A percentile compares a stretch with the other conserved stretches of the same genome.
Evolutionary conservation across 108 stramenopile species (phyloP).

Genomic region (Ochromonas danica): DNA sequence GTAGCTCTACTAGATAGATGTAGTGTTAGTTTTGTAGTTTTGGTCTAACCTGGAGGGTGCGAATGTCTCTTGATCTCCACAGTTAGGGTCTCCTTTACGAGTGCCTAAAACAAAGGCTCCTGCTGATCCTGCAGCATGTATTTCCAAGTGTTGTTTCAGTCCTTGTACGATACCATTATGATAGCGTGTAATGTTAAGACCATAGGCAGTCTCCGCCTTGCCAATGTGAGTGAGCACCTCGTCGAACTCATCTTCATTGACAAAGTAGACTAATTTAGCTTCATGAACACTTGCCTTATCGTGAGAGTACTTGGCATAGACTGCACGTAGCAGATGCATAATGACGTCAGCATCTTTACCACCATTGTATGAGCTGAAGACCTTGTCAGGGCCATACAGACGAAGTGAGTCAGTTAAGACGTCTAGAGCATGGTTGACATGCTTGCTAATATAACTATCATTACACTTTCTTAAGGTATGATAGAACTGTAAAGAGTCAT

Average conservation of each 20-base stretch:
- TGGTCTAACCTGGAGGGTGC: slow-evolving; percentile 35
- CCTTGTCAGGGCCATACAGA: slow-evolving; percentile 48
- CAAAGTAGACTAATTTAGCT: slow-evolving; percentile 53
- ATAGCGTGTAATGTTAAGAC: slow-evolving; percentile 55
- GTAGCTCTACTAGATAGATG: slow-evolving; percentile 41
- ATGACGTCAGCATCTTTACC: slow-evolving; percentile 97
- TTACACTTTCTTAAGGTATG: neutral
- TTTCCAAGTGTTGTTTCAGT: neutral
- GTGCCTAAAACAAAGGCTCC: slow-evolving; percentile 83
- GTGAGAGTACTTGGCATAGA: slow-evolving; percentile 66
- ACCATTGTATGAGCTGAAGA: slow-evolving; percentile 80
- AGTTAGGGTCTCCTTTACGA: slow-evolving; percentile 86
- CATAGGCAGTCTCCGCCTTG: too few relatives aligned
- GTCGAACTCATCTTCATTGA: slow-evolving; percentile 48
- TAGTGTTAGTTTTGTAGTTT: neutral
- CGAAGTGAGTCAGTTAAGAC: slow-evolving; percentile 41
- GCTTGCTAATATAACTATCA: slow-evolving; percentile 20
- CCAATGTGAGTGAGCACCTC: slow-evolving; percentile 42
- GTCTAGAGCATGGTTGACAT: slow-evolving; percentile 31
- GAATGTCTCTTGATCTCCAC: slow-evolving; percentile 54
- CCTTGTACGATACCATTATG: slow-evolving; percentile 68
- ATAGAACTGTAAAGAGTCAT: neutral
- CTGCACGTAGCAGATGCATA: slow-evolving; percentile 85
- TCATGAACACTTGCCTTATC: slow-evolving; percentile 5
- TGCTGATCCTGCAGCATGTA: slow-evolving; percentile 30